Evolutionary conservation across 1,284 basidiomycete species (phyloP), one percentile per base, ranked within the genome.

Genomic region (Microbotryum violaceum): DNA sequence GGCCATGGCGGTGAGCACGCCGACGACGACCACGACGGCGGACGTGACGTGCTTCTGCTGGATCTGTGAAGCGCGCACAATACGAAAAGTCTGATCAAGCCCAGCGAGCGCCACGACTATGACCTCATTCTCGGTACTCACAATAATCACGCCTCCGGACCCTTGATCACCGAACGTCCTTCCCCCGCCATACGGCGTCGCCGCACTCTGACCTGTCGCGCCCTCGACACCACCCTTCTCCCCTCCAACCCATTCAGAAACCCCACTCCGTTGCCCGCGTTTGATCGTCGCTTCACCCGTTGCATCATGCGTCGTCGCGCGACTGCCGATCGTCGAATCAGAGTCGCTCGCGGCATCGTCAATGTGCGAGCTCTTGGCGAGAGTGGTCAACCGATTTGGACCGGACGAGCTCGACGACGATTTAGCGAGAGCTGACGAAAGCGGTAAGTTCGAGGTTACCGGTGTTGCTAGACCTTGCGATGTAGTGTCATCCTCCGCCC

Each of bases 1-100:
- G 12, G 72, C 70, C 33, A 71, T 70, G 48, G 70, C 74, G 42
- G 71, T 72, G 16, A 70, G 71, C 31, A 74, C 70, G n/a, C 71
- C 73, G 49, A 74, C 60, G 16, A 74, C 62, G 27, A 72, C 70
- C 42, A 73, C 69, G 4, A 66, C 71, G n/a, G 67, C 72, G 4
- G 68, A 71, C 29, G 71, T 67, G 51, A 66, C 71, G 58, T 45
- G 53, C 12, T 54, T 52, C 45, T 53, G 56, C 37, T 55, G 49
- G 7, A 18, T 18, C 12, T 21, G 5, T 14, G 29, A 46, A n/a
- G n/a, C n/a, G 18, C 27, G 12, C 23, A 25, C 3, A 5, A 8
- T 44, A 54, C 1, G 27, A 48, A 6, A 6, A 20, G 31, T 58
- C 57, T 31, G 9, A 31, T 31, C 31, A 31, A 31, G 6, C 42